These are phyloP conservation scores for Backusella australiensis DNA, from an alignment of 192 early-diverging fungal species.

Conservation along the genomic window DNA sequence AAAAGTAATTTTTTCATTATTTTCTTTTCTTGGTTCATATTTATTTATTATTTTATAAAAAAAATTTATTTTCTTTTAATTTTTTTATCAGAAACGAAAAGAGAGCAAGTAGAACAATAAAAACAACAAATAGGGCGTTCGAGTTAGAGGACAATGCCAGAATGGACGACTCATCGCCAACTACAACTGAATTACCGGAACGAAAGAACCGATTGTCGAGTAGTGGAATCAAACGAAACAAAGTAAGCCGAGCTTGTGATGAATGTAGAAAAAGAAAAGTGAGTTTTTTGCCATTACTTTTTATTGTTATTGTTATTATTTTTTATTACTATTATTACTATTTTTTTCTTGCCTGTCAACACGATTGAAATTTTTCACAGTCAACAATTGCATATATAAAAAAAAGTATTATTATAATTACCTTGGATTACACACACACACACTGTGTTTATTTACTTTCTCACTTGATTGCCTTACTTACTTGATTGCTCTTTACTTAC, in stretches of 20 bases:
- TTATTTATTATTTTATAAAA: neutral
- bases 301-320: neutral
- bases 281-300: neutral
- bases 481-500: too few relatives aligned
- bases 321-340: neutral
- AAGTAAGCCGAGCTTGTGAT: constrained; percentile 35
- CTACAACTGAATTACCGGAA: constrained; percentile 25
- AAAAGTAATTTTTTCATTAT: neutral
- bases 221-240: constrained; percentile 25
- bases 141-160: constrained; percentile 17
- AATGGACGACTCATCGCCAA: constrained; percentile 24
- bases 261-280: constrained; percentile 40
- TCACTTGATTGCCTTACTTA: too few relatives aligned
- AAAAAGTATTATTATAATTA: neutral
- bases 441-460: too few relatives aligned
- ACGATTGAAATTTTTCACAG: neutral
- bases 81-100: neutral
- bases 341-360: neutral
- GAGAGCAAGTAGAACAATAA: neutral
- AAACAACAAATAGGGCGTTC: neutral
- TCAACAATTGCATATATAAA: constrained; percentile 10
- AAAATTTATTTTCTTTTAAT: neutral
- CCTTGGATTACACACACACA: neutral
- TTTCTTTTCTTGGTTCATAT: neutral
- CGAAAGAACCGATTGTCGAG: constrained; percentile 17